Conservation (phyloP, 2,329 filamentous ascomycete species). For the Xylaria arbuscula region DNA sequence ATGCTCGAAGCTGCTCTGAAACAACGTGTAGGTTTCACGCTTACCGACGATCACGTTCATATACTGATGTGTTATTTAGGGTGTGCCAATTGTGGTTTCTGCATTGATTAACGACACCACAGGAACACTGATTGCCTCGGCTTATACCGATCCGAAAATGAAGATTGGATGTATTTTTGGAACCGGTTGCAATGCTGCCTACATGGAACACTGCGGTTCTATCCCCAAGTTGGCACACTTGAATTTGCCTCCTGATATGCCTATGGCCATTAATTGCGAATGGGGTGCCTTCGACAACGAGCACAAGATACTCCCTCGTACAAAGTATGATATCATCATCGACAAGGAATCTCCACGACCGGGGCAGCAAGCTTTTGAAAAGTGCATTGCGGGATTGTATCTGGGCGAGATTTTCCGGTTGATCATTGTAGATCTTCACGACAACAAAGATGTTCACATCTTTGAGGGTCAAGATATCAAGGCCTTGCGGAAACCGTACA, state of each 20-base stretch:
- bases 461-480: conserved; percentile 87
- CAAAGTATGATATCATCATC: conserved; percentile 85
- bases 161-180: conserved; percentile 98
- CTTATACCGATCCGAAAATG: conserved; percentile 94
- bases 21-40: conserved; percentile 65
- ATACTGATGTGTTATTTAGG: conserved; percentile 59
- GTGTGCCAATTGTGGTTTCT: conserved; percentile 89
- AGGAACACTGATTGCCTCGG: conserved; percentile 93
- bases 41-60: background rate
- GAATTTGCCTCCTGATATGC: conserved; percentile 84
- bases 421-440: conserved; percentile 84
- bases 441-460: conserved; percentile 78
- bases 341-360: conserved; percentile 93
- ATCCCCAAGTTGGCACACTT: conserved; percentile 94
- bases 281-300: conserved; percentile 98
- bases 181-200: conserved; percentile 97
- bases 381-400: conserved; percentile 97
- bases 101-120: conserved; percentile 98
- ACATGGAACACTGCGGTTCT: conserved; percentile 92
- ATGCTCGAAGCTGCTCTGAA: conserved; percentile 84
- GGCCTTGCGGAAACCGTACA: conserved; percentile 86
- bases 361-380: conserved; percentile 95
- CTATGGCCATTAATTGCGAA: conserved; percentile 97
- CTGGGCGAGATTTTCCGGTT: conserved; percentile 95
- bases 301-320: conserved; percentile 85